These are phyloP conservation scores for Paraphoma sp. DNA, from an alignment of 2,329 filamentous ascomycete genomes.

Conservation along the genomic window DNA sequence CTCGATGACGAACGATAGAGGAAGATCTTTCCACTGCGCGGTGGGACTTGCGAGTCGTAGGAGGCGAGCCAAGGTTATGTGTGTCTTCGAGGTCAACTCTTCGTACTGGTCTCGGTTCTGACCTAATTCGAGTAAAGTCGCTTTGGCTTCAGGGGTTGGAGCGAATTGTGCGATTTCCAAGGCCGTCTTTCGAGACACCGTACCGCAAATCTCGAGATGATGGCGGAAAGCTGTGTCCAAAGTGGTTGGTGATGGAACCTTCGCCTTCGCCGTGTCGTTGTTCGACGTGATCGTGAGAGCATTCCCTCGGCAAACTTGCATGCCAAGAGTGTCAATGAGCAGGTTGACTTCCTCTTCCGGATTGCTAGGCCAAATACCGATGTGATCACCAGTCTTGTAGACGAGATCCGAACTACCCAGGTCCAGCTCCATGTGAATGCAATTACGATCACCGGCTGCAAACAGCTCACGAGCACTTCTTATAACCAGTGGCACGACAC, in stretches of 20 bases:
- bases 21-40: conserved; percentile 41
- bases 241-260: conserved; percentile 51
- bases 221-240: conserved; percentile 50
- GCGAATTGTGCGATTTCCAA: conserved; percentile 50
- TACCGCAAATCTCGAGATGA: conserved; percentile 56
- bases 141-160: conserved; percentile 40
- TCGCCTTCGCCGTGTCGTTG: conserved; percentile 38
- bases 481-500: conserved; percentile 41
- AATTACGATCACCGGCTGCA: conserved; percentile 45
- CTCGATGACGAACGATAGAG: conserved; percentile 42
- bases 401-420: conserved; percentile 44
- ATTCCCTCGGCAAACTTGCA: conserved; percentile 20
- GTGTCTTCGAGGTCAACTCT: conserved; percentile 34
- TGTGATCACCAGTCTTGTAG: conserved; percentile 55
- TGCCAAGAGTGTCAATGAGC: conserved; percentile 38
- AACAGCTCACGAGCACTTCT: conserved; percentile 45
- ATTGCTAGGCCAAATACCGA: conserved; percentile 51
- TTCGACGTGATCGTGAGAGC: conserved; percentile 37
- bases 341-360: conserved; percentile 47
- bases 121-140: conserved; percentile 37
- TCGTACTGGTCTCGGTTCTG: conserved; percentile 45
- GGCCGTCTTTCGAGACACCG: conserved; percentile 50
- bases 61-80: conserved; percentile 50
- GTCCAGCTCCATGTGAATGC: conserved; percentile 52
- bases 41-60: conserved; percentile 35